phyloP scores from a whole-genome alignment of 202 grass and related monocot genomes.

The Schoenoplectus tabernaemontani region DNA sequence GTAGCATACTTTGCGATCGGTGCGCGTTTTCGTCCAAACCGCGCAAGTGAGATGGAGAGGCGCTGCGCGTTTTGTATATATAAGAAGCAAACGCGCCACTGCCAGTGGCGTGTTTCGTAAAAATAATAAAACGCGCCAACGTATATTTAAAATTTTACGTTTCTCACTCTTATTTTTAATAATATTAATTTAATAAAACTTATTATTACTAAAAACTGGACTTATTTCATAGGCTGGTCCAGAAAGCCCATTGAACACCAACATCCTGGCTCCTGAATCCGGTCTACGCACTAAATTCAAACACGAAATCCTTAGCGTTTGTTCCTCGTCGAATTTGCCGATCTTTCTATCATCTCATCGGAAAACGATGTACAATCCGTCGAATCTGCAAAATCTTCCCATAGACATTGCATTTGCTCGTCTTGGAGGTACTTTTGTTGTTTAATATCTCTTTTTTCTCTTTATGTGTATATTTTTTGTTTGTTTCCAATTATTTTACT shows the following conservation, averaged over 20 bases:
- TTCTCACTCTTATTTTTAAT: no score
- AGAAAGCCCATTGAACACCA: background rate
- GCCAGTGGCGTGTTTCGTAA: no score
- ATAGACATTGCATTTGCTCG: slow-evolving; percentile 86
- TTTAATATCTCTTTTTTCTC: background rate
- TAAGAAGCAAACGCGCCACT: no score
- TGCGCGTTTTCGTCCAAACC: no score
- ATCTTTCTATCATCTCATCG: background rate
- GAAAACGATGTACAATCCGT: slow-evolving; percentile 49
- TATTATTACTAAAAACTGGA: no score
- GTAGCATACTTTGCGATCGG: no score
- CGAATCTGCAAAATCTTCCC: slow-evolving; percentile 67
- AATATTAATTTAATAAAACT: no score
- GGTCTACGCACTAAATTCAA: background rate
- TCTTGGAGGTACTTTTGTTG: slow-evolving; percentile 38
- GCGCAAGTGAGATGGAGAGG: no score
- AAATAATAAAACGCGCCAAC: no score
- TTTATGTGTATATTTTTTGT: no score
- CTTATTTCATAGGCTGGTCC: background rate
- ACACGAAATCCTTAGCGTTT: background rate
- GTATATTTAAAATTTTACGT: no score
- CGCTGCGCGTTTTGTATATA: no score
- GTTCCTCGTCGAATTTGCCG: background rate
- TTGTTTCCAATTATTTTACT: background rate
- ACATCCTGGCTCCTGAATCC: background rate